Conservation (phyloP, 495 filamentous ascomycete species). For the Platismatia glauca region DNA sequence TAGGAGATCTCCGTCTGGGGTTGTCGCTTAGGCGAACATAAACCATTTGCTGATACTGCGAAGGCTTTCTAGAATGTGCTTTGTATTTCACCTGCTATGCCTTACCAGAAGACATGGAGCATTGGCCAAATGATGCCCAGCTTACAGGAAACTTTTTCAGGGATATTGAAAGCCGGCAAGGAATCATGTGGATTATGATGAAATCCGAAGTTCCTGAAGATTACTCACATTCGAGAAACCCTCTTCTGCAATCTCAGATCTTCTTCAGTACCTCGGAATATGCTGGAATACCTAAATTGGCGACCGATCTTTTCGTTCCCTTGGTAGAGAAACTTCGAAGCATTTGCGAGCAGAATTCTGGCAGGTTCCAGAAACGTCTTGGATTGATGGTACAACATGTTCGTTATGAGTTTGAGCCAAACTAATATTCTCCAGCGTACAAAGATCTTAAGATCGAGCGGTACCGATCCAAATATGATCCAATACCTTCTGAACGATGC, state of each 20-base stretch:
- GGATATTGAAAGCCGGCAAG: neutral
- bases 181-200: conserved; percentile 7
- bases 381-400: neutral
- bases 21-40: neutral
- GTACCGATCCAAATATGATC: conserved; percentile 7
- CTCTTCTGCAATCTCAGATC: neutral
- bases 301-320: neutral
- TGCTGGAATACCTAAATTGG: neutral
- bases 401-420: neutral
- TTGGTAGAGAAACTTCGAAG: neutral
- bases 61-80: conserved; percentile 9
- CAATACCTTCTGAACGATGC: conserved; percentile 8
- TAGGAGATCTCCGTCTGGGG: neutral
- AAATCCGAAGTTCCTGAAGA: neutral
- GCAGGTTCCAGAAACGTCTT: neutral
- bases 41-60: neutral
- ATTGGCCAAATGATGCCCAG: neutral
- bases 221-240: neutral
- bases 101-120: neutral
- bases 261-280: conserved; percentile 7
- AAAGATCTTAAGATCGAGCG: conserved; percentile 4
- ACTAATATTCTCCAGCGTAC: conserved; percentile 3
- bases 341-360: conserved; percentile 2
- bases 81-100: conserved; percentile 1
- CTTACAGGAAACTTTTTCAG: neutral